phyloP scores from a whole-genome alignment of 2,329 filamentous ascomycete species.

The Coniosporium tulheliwenetii region DNA sequence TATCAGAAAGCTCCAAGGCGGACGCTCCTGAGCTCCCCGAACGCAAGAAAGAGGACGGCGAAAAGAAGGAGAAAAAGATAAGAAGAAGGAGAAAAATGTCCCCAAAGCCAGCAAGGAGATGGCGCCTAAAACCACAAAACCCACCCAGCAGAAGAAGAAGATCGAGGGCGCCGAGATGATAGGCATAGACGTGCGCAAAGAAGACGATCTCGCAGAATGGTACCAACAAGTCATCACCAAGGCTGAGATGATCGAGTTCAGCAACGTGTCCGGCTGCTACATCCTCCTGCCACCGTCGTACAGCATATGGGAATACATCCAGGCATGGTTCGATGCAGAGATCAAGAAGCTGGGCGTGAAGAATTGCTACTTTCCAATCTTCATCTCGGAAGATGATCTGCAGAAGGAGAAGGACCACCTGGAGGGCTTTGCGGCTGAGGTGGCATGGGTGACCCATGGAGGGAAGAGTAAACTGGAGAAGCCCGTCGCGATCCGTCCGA shows the following conservation, averaged over 20 bases:
- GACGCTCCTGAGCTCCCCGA: slow-evolving; percentile 5
- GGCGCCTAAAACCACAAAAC: slow-evolving; percentile 7
- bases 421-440: slow-evolving; percentile 91
- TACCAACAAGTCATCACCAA: slow-evolving; percentile 97
- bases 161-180: slow-evolving; percentile 49
- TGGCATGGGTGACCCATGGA: slow-evolving; percentile 80
- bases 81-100: slow-evolving; percentile 4
- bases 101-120: slow-evolving; percentile 8
- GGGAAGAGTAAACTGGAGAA: slow-evolving; percentile 88
- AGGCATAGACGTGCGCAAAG: slow-evolving; percentile 75
- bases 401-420: slow-evolving; percentile 85
- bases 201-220: slow-evolving; percentile 82
- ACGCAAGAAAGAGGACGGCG: slow-evolving; percentile 15
- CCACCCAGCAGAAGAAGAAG: slow-evolving; percentile 17
- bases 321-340: slow-evolving; percentile 40
- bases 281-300: slow-evolving; percentile 63
- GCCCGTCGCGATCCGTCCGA: slow-evolving; percentile 53
- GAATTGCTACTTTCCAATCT: slow-evolving; percentile 94
- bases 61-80: slow-evolving; percentile 8
- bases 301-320: slow-evolving; percentile 53
- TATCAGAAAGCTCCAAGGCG: not conserved
- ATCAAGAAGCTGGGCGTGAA: slow-evolving; percentile 89
- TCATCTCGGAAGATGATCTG: slow-evolving; percentile 81
- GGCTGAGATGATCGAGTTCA: slow-evolving; percentile 96
- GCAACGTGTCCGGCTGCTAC: slow-evolving; percentile 94